These are phyloP conservation scores for Cladosporium velox DNA, from an alignment of 2,329 filamentous ascomycete species.

Conservation along the genomic window DNA sequence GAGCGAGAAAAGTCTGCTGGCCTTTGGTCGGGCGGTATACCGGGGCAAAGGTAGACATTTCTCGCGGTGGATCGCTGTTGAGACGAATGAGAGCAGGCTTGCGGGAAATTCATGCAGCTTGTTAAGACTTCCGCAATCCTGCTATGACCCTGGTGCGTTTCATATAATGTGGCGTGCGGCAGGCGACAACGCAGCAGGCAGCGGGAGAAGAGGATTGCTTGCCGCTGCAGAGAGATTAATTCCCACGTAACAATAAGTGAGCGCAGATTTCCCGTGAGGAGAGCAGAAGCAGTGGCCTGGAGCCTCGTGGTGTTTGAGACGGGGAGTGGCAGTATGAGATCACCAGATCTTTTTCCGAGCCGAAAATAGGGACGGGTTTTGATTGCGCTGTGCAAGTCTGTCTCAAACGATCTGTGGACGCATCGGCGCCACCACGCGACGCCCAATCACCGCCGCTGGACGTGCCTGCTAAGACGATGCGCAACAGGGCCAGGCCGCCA, in stretches of 20 bases:
- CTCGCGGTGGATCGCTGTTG: neutral
- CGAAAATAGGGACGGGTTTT: constrained; percentile 14
- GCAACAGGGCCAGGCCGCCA: neutral
- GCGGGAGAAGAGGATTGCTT: neutral
- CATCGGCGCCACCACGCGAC: constrained; percentile 13
- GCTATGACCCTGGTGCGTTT: constrained; percentile 17
- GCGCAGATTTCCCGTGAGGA: neutral
- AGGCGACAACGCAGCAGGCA: neutral
- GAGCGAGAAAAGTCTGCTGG: constrained; percentile 31
- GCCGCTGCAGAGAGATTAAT: neutral
- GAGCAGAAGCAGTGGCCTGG: neutral
- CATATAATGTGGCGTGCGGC: constrained; percentile 6
- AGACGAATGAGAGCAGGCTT: neutral
- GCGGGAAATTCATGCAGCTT: neutral
- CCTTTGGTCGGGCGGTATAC: constrained; percentile 30
- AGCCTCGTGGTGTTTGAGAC: neutral
- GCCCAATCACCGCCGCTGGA: constrained; percentile 9
- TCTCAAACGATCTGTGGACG: constrained; percentile 5
- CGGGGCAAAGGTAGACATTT: constrained; percentile 35
- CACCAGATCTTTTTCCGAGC: neutral
- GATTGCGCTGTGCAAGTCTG: constrained; percentile 1
- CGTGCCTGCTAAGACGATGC: neutral
- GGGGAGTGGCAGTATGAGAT: neutral
- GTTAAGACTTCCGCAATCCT: constrained; percentile 12
- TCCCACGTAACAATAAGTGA: neutral